Percentiles rank a stretch among this genome's conserved stretches.
phyloP scores from a whole-genome alignment of 768 basidiomycete species.

The Leccinellum albellum region DNA sequence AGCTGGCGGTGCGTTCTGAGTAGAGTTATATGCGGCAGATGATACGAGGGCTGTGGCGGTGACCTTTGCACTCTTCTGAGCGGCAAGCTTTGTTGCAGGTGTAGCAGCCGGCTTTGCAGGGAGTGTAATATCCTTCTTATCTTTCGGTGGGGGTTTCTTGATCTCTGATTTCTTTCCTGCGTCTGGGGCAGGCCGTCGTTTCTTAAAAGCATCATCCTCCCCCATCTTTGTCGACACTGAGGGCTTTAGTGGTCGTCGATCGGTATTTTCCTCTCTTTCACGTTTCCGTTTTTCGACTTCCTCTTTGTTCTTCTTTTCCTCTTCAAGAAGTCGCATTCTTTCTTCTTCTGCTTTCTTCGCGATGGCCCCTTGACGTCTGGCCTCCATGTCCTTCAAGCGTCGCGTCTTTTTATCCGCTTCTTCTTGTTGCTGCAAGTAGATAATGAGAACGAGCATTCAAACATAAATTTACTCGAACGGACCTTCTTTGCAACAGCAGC shows the following conservation, averaged over 20 bases:
- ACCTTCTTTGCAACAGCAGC: conserved; percentile 89
- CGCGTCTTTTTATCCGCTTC: conserved; percentile 76
- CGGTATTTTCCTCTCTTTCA: conserved; percentile 74
- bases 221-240: conserved; percentile 54
- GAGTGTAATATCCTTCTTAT: conserved; percentile 36
- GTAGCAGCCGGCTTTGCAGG: conserved; percentile 27
- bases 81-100: conserved; percentile 19
- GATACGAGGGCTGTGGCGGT: conserved; percentile 31
- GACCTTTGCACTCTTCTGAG: conserved; percentile 39
- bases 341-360: conserved; percentile 82
- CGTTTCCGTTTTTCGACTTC: conserved; percentile 76
- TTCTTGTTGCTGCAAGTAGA: conserved; percentile 71
- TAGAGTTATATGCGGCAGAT: conserved; percentile 39
- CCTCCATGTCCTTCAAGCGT: conserved; percentile 78
- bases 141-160: conserved; percentile 62
- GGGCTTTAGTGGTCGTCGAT: conserved; percentile 59
- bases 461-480: conserved; percentile 9
- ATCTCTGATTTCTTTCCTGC: conserved; percentile 52
- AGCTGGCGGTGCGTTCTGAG: conserved; percentile 27
- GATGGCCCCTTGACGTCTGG: conserved; percentile 63
- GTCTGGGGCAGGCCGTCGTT: conserved; percentile 58
- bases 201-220: conserved; percentile 70
- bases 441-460: conserved; percentile 3
- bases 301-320: conserved; percentile 69
- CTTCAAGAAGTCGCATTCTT: conserved; percentile 55